Base-by-base conservation (phyloP, 345 rosid genomes). In the Linum tenue region DNA sequence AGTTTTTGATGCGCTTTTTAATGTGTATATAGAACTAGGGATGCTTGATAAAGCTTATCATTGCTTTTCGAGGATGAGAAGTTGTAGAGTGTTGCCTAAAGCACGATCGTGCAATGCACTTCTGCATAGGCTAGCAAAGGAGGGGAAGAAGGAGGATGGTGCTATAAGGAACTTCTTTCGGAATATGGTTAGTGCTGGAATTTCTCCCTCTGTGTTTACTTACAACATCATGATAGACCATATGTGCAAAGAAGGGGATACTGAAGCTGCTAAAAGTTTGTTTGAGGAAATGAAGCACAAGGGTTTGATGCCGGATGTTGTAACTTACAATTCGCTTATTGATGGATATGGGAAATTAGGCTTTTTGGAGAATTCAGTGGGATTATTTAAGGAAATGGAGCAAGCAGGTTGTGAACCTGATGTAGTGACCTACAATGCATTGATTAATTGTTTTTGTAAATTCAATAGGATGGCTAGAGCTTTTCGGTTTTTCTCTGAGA, bases 1-100 rank as follows among this genome's bases (percentile, higher is more conserved):
- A 42, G 91, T 88, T 12, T 88, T 88, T 72, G 87, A 88, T 88
- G 82, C 86, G 62, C 77, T 87, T 70, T 87, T 87, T 75, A 81
- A 83, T 67, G 82, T 79, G 71, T 72, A 83, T 62, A 78, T 87
- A 72, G 91, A 87, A 35, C 53, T 84, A 65, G 89, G 83, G 59
- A 73, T 80, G 85, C 78, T 85, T 60, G 82, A 82, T 64, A 87
- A 84, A 59, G 95, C 95, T 41, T 62, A 59, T 1, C 42, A 51
- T 48, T 85, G 89, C 64, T 87, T 85, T 70, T 41, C 60, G 7
- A 85, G 70, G 77, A 85, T 85, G 91, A 78, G 75, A 75, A 79
- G 76, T 57, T 82, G 65, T 59, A 67, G 78, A 64, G 83, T 85
- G 41, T 83, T 85, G 73, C 89, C 91, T 3, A 85, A 85, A 65